These are phyloP conservation scores for Neoscytalidium dimidiatum DNA, from an alignment of 2,329 filamentous ascomycete species.

Conservation along the genomic window DNA sequence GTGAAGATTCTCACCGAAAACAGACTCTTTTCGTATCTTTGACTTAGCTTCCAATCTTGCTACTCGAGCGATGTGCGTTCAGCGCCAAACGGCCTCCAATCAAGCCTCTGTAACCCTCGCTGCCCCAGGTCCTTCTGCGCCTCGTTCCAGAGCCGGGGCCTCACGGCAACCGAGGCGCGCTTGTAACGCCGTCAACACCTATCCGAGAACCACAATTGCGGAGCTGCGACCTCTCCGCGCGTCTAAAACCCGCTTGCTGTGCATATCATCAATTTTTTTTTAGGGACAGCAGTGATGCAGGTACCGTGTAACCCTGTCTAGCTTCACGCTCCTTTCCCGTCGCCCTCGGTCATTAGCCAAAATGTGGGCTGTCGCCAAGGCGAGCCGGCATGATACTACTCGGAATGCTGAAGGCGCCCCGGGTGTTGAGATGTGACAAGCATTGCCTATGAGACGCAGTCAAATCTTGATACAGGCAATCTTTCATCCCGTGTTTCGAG, in stretches of 20 bases:
- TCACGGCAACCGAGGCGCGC: neutral
- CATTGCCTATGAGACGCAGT: too few species aligned
- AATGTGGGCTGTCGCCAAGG: too few species aligned
- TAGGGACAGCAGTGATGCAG: neutral
- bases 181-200: constrained; percentile 9
- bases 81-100: neutral
- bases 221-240: neutral
- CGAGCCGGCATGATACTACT: too few species aligned
- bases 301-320: constrained; percentile 1
- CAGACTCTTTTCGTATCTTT: neutral
- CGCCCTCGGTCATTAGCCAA: neutral
- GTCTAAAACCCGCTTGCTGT: neutral
- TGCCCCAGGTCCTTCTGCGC: neutral
- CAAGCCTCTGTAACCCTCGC: neutral
- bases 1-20: neutral
- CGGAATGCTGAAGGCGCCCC: too few species aligned
- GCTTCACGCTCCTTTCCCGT: neutral
- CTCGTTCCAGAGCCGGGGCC: constrained; percentile 9
- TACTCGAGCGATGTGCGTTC: neutral
- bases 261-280: neutral
- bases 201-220: neutral
- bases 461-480: too few species aligned
- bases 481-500: too few species aligned
- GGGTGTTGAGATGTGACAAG: too few species aligned
- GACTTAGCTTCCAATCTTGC: neutral